Evolutionary conservation across 73 alveolate genomes (phyloP).

Genomic region (Uronychia setigera): DNA sequence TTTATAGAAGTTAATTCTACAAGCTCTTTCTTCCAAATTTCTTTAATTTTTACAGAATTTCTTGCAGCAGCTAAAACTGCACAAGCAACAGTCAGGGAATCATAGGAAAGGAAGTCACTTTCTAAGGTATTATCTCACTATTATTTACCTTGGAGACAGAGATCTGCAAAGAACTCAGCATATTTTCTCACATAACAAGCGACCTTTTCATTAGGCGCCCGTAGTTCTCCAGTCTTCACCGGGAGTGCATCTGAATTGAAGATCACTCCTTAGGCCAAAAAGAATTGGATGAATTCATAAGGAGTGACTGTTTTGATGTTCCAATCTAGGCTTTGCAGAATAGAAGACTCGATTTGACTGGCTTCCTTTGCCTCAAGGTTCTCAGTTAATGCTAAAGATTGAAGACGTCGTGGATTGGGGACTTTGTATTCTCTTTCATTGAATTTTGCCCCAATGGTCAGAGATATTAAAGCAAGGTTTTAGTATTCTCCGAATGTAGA

Average conservation of each 20-base stretch:
- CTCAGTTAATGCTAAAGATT: background rate
- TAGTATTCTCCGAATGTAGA: background rate
- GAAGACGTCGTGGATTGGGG: slow-evolving; percentile 10
- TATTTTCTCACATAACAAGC: slow-evolving; percentile 33
- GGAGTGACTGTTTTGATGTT: slow-evolving; percentile 50
- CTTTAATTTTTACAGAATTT: slow-evolving; percentile 38
- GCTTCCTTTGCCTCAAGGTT: slow-evolving; percentile 15
- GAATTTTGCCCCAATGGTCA: slow-evolving; percentile 55
- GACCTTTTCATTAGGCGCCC: slow-evolving; percentile 9
- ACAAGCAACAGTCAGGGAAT: slow-evolving; percentile 59
- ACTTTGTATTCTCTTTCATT: slow-evolving; percentile 46
- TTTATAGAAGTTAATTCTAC: background rate
- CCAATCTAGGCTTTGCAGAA: slow-evolving; percentile 59
- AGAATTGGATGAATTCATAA: slow-evolving; percentile 41
- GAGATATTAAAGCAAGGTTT: slow-evolving; percentile 46
- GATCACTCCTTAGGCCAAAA: slow-evolving; percentile 43
- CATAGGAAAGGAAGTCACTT: slow-evolving; percentile 43
- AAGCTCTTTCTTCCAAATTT: slow-evolving; percentile 60
- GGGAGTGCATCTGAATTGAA: background rate
- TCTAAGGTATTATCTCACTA: slow-evolving; percentile 8
- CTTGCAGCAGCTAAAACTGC: slow-evolving; percentile 61
- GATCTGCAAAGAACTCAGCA: slow-evolving; percentile 67
- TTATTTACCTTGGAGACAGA: slow-evolving; percentile 36
- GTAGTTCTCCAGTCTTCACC: background rate
- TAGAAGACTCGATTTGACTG: slow-evolving; percentile 30